Percentiles rank a stretch among this genome's conserved stretches.
Evolutionary conservation across 352 stramenopile species (phyloP).

Genomic region (Phytopythium litorale): DNA sequence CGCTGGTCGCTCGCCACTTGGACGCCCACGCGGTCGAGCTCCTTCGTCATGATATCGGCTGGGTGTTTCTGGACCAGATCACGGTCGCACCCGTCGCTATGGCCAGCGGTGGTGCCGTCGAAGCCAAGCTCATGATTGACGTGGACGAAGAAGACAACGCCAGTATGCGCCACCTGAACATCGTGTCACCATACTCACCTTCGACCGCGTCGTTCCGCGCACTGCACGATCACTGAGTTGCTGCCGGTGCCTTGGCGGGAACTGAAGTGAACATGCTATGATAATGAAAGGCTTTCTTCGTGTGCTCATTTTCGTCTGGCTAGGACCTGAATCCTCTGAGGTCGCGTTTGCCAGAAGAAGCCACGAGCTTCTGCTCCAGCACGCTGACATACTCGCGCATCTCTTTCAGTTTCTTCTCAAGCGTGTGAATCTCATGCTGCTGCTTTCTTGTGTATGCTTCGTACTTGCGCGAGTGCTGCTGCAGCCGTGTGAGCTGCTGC

Average conservation of each 20-base stretch:
- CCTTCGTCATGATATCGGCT: constrained; percentile 55
- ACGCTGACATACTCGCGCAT: constrained; percentile 21
- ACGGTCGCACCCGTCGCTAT: constrained; percentile 16
- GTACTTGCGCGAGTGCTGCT: constrained; percentile 39
- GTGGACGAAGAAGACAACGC: constrained; percentile 5
- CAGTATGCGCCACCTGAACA: constrained; percentile 13
- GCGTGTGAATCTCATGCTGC: constrained; percentile 15
- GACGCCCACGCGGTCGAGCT: constrained; percentile 49
- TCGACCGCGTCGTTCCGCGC: constrained; percentile 14
- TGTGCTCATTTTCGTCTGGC: background rate
- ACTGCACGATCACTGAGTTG: constrained; percentile 9
- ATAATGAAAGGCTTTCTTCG: background rate
- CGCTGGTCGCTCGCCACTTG: constrained; percentile 62
- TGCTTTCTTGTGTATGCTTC: constrained; percentile 23
- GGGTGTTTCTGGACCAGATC: constrained; percentile 37
- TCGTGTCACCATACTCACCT: constrained; percentile 16
- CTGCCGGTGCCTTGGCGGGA: no score
- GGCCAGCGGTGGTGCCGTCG: constrained; percentile 13
- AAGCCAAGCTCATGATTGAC: constrained; percentile 14
- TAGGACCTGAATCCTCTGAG: background rate
- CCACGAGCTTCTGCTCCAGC: constrained; percentile 29
- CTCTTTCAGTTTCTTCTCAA: constrained; percentile 17
- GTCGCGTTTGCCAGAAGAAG: background rate
- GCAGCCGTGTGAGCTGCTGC: constrained; percentile 20
- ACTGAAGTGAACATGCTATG: background rate